Evolutionary conservation across 495 filamentous ascomycete genomes (phyloP), one percentile per base, ranked within the genome.

Genomic region (Neurospora sp.): DNA sequence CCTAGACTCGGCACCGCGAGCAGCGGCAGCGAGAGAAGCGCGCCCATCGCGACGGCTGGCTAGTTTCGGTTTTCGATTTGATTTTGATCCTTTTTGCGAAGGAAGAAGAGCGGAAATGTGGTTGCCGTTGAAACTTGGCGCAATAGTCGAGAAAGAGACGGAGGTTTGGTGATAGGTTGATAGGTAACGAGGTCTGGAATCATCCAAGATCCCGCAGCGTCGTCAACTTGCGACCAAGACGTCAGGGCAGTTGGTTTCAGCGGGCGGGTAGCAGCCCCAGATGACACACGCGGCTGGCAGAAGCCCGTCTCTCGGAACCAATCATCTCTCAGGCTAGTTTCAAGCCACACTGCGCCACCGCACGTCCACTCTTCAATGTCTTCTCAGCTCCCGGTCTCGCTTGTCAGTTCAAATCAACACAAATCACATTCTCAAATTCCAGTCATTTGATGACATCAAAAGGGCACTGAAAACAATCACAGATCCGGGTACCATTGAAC

Each of bases 1-100:
- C 93, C 89, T 72, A 93, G 82, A 83, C 93, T 92, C 69, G 96
- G 96, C 74, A 98, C 76, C 70, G 92, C 96, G 81, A 99, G 82
- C 72, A 99, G 83, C 73, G 96, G 96, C 16, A 99, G 76, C 69
- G 95, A 97, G 42, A 99, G 86, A 76, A 97, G 85, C 71, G 94
- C 96, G 76, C 96, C 96, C 96, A 99, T 96, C 73, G 77, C 87
- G 80, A 75, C 71, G 72, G 42, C 61, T 73, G 69, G 59, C 27
- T 18, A 37, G 27, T 18, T 66, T 66, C 27, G 27, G 48, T 2
- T 66, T 66, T 66, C 53, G 14, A 18, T 18, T 35, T 22, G 14
- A 18, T 9, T 18, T 61, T 6, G 27, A 2, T 8, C 6, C 2
- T 14, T 44, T 31, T 35, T 31, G 6, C 6, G 12, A 37, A 35